A percentile compares a stretch with the other conserved stretches of the same genome.
Conservation (phyloP, 495 filamentous ascomycete genomes). For the Talaromyces liani region DNA sequence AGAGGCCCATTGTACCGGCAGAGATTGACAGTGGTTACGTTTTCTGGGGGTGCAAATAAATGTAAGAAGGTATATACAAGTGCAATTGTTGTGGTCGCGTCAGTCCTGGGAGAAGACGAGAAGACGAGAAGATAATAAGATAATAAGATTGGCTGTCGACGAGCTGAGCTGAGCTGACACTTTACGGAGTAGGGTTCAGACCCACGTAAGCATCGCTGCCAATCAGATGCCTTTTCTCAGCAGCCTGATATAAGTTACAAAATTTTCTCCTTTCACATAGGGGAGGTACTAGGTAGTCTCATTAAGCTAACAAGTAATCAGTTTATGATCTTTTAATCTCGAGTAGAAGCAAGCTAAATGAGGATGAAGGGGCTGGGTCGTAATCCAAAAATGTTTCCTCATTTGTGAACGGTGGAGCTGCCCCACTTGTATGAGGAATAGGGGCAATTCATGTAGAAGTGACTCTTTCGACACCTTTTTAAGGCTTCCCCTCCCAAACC, state of each 20-base stretch:
- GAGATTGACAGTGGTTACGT: too few relatives aligned
- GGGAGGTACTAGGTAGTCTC: too few relatives aligned
- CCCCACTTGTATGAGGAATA: background rate
- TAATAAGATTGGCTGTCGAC: background rate
- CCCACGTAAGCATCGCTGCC: background rate
- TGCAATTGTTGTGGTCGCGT: background rate
- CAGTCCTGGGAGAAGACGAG: background rate
- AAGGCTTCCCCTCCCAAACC: constrained; percentile 30
- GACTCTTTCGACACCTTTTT: background rate
- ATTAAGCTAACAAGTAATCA: too few relatives aligned
- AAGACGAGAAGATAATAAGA: background rate
- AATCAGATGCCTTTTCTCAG: background rate
- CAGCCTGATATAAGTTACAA: too few relatives aligned
- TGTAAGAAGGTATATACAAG: background rate
- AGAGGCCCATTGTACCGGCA: background rate
- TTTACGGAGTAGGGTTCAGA: background rate
- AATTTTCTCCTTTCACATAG: too few relatives aligned
- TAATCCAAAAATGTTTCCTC: too few relatives aligned
- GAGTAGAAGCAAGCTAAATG: too few relatives aligned
- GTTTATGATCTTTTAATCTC: too few relatives aligned
- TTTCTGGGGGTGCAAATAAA: background rate
- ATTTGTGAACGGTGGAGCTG: too few relatives aligned
- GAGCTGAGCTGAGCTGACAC: background rate
- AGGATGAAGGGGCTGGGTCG: too few relatives aligned
- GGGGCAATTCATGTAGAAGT: too few relatives aligned